A percentile compares a stretch with the other conserved stretches of the same genome.
phyloP scores from a whole-genome alignment of 2,329 filamentous ascomycete genomes.

The Fusarium anguioides region DNA sequence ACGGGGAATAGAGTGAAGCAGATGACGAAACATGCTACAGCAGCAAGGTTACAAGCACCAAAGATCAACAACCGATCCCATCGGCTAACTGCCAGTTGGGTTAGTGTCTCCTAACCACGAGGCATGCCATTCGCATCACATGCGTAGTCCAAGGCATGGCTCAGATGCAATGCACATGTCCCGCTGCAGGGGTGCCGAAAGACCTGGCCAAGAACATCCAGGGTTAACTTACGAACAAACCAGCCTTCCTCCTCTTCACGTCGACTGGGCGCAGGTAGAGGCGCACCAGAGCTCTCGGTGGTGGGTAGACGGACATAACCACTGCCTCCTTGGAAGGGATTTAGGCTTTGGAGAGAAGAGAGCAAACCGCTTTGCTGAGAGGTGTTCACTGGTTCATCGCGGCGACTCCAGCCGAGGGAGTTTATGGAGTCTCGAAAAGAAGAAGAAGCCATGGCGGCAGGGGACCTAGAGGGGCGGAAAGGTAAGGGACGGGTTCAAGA shows the following conservation, averaged over 20 bases:
- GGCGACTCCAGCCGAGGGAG: constrained; percentile 92
- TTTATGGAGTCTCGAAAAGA: constrained; percentile 96
- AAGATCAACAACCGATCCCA: constrained; percentile 97
- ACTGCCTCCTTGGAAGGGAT: constrained; percentile 81
- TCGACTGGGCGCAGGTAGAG: constrained; percentile 83
- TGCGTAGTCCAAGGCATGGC: constrained; percentile 52
- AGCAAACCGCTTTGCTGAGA: constrained; percentile 76
- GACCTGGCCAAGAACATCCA: constrained; percentile 38
- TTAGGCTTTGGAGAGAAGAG: constrained; percentile 83
- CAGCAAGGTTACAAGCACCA: constrained; percentile 87
- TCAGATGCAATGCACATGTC: constrained; percentile 58
- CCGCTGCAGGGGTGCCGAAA: constrained; percentile 56
- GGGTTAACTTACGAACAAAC: constrained; percentile 84
- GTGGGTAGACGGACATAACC: constrained; percentile 94
- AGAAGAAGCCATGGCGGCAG: constrained; percentile 77
- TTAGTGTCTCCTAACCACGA: constrained; percentile 54
- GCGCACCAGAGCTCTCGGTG: constrained; percentile 82
- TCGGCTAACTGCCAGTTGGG: constrained; percentile 79
- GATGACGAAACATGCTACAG: constrained; percentile 90
- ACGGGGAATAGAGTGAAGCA: constrained; percentile 92
- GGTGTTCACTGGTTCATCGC: constrained; percentile 82
- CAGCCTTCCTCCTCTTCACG: constrained; percentile 96
- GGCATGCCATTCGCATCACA: constrained; percentile 58
- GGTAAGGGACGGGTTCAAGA: constrained; percentile 31
- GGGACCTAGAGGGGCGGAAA: constrained; percentile 33